Conservation (phyloP, 257 asterid species). For the Coffea eugenioides region DNA sequence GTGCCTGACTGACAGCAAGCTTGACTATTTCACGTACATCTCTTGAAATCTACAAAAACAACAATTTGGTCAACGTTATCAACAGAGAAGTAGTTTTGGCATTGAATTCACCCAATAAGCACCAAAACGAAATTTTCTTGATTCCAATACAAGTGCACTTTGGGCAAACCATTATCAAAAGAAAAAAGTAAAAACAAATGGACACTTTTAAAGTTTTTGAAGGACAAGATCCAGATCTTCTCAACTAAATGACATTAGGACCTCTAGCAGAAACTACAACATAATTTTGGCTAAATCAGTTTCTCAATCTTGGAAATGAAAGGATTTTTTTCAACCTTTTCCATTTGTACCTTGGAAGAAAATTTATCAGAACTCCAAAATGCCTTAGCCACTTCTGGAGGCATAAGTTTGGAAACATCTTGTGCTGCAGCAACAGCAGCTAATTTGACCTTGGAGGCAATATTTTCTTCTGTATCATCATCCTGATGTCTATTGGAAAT, state of each 20-base stretch:
- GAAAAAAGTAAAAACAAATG: too few relatives aligned
- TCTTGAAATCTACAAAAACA: conserved; percentile 54
- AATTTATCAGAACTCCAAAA: conserved; percentile 69
- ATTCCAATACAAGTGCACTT: not conserved
- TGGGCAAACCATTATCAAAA: not conserved
- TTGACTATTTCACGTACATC: conserved; percentile 84
- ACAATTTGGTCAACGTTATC: conserved; percentile 19
- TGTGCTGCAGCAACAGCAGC: conserved; percentile 68
- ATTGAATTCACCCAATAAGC: not conserved
- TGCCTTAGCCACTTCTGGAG: conserved; percentile 91
- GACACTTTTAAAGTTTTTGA: not conserved
- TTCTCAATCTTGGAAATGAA: not conserved
- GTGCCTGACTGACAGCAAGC: conserved; percentile 83
- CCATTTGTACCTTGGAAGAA: conserved; percentile 62
- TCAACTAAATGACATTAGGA: not conserved
- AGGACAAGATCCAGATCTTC: not conserved
- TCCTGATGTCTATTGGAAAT: conserved; percentile 59
- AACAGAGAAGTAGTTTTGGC: conserved; percentile 2
- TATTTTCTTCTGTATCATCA: conserved; percentile 47
- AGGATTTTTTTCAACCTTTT: conserved; percentile 1
- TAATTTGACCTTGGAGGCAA: conserved; percentile 46
- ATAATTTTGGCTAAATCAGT: not conserved
- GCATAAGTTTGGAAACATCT: conserved; percentile 84
- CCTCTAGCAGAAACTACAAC: not conserved
- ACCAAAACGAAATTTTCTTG: not conserved